Evolutionary conservation across 1,284 basidiomycete species (phyloP).

Genomic region (Phaffia rhodozyma): DNA sequence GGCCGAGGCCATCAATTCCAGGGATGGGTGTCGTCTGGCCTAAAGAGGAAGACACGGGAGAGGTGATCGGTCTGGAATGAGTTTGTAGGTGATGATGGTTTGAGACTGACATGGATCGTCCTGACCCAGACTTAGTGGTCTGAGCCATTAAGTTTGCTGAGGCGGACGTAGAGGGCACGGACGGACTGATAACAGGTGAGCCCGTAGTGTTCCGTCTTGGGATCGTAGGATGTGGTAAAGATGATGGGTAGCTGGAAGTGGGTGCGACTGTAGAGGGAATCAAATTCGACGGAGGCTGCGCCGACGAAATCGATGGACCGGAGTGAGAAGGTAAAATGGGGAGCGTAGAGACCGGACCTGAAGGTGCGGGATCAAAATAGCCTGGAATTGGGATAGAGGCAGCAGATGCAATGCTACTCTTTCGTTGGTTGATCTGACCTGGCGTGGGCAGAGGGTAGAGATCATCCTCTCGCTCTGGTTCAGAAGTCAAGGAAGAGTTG

Average conservation of each 20-base stretch:
- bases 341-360: not conserved
- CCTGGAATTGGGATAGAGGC: not conserved
- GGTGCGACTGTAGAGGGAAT: too few species aligned
- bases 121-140: constrained; percentile 6
- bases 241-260: not conserved
- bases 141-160: constrained; percentile 17
- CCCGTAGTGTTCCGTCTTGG: constrained; percentile 49
- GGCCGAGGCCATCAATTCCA: constrained; percentile 29
- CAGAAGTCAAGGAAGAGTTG: not conserved
- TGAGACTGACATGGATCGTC: not conserved
- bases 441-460: constrained; percentile 6
- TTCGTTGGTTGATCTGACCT: not conserved
- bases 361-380: not conserved
- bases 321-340: not conserved
- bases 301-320: not conserved
- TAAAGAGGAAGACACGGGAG: constrained; percentile 1
- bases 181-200: constrained; percentile 21
- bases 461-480: constrained; percentile 1
- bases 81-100: not conserved
- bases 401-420: constrained; percentile 4
- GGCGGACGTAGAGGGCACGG: not conserved
- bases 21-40: constrained; percentile 23
- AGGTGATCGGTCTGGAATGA: not conserved
- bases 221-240: not conserved
- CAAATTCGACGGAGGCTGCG: not conserved